Conservation (phyloP, 2,329 filamentous ascomycete species). For the Diaporthe helianthi region DNA sequence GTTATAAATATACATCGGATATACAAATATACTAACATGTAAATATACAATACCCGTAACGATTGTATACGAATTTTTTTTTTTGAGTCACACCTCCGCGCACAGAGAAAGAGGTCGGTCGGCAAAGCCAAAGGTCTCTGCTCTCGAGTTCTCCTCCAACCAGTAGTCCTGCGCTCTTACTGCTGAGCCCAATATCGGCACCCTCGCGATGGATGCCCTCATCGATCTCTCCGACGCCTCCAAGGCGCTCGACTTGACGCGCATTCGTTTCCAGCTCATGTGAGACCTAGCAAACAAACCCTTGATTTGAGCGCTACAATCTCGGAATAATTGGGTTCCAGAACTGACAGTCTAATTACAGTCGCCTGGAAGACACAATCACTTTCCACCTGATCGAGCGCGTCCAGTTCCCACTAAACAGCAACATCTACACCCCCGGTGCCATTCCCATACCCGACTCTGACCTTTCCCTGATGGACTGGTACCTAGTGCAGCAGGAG, state of each 20-base stretch:
- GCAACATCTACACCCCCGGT: conserved; percentile 82
- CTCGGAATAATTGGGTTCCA: too few relatives aligned
- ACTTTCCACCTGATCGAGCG: conserved; percentile 97
- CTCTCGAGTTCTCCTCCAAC: background rate
- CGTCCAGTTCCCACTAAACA: conserved; percentile 94
- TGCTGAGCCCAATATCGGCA: background rate
- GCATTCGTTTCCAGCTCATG: conserved; percentile 96
- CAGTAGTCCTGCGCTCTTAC: background rate
- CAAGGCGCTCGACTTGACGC: conserved; percentile 85
- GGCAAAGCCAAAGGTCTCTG: background rate
- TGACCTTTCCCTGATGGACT: conserved; percentile 86
- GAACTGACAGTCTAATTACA: conserved; percentile 46
- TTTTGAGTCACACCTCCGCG: background rate
- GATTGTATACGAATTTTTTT: too few relatives aligned
- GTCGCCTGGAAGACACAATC: conserved; percentile 96
- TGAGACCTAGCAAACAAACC: conserved; percentile 51
- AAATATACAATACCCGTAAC: too few relatives aligned
- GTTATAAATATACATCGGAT: too few relatives aligned
- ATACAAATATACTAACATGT: too few relatives aligned
- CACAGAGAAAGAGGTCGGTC: too few relatives aligned
- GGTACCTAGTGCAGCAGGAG: conserved; percentile 90
- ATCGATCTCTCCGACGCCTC: conserved; percentile 87
- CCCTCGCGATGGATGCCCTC: conserved; percentile 79
- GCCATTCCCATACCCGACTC: conserved; percentile 79
- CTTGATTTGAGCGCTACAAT: background rate